phyloP scores from a whole-genome alignment of 176 grass and related monocot genomes.

The Typha latifolia region DNA sequence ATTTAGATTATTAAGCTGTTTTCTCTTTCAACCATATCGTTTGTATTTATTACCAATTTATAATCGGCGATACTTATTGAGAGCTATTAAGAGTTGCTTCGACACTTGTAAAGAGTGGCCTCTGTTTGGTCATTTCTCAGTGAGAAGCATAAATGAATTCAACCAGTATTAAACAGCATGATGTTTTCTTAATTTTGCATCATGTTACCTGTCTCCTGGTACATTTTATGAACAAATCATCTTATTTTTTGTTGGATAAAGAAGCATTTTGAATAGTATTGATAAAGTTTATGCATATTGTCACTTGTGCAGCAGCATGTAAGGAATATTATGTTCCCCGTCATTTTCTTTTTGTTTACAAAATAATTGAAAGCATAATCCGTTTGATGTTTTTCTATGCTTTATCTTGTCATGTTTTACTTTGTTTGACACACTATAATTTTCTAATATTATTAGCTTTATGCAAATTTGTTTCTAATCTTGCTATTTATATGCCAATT shows the following conservation, averaged over 20 bases:
- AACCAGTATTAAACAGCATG: conserved; percentile 28
- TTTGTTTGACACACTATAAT: neutral
- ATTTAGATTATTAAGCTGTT: too few relatives aligned
- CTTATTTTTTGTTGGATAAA: too few relatives aligned
- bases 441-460: neutral
- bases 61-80: too few relatives aligned
- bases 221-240: neutral
- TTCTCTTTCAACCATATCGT: too few relatives aligned
- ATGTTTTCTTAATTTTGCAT: conserved; percentile 9
- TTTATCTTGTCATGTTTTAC: neutral
- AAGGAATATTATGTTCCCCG: neutral
- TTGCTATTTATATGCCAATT: neutral
- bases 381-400: neutral
- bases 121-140: conserved; percentile 13
- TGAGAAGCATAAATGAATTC: conserved; percentile 19
- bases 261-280: too few relatives aligned
- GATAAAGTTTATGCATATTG: neutral
- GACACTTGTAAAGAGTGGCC: neutral
- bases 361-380: neutral
- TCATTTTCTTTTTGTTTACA: neutral
- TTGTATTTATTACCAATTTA: too few relatives aligned
- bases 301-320: neutral
- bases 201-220: conserved; percentile 28
- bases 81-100: conserved; percentile 10
- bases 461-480: neutral